phyloP scores from a whole-genome alignment of 148 eudicot genomes.

The Rhododendron williamsianum region DNA sequence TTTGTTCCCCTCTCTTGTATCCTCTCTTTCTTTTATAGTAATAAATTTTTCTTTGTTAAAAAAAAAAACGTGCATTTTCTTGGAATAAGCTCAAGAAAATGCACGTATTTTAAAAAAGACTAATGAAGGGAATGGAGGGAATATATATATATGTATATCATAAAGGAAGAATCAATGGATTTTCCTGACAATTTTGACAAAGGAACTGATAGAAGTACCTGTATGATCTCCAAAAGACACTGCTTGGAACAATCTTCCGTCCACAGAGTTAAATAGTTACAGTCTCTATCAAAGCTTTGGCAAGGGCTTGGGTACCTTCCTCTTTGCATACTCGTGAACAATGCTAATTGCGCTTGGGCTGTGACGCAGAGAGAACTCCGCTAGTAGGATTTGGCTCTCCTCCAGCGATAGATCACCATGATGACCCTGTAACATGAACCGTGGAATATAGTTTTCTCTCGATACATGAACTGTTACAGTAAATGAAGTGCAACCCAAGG shows the following conservation, averaged over 20 bases:
- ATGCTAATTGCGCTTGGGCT: conserved; percentile 49
- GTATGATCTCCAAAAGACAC: background rate
- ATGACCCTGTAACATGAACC: conserved; percentile 45
- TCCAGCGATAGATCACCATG: conserved; percentile 71
- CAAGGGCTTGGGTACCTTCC: conserved; percentile 32
- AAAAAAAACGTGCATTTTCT: background rate
- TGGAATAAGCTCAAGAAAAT: background rate
- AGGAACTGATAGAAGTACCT: background rate
- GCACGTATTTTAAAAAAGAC: background rate
- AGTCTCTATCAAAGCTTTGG: conserved; percentile 47
- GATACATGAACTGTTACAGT: background rate
- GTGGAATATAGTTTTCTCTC: background rate
- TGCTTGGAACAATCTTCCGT: background rate
- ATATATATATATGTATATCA: background rate
- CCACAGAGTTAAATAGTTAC: background rate
- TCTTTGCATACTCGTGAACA: conserved; percentile 62
- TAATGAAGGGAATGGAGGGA: background rate
- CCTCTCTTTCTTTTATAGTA: too few species aligned
- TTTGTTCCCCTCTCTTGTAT: too few species aligned
- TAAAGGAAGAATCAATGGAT: background rate
- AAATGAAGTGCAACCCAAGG: background rate
- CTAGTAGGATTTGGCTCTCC: conserved; percentile 75
- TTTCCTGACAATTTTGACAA: background rate
- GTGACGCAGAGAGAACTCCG: conserved; percentile 87
- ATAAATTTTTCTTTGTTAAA: too few species aligned